These are phyloP conservation scores for Penicillium olsonii DNA, from an alignment of 2,329 filamentous ascomycete species.

Conservation along the genomic window DNA sequence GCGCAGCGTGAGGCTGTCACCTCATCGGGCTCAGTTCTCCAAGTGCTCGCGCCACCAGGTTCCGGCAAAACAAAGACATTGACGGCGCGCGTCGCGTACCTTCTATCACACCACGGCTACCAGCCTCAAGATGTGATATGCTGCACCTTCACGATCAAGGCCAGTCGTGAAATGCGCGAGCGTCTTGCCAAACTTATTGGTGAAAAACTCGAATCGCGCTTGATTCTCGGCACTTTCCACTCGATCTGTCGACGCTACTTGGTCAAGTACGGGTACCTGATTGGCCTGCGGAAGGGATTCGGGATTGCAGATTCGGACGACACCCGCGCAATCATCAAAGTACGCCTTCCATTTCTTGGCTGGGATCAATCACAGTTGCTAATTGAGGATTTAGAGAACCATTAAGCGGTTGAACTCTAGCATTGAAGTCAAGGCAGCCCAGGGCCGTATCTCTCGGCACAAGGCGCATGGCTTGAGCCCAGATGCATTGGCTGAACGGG, in stretches of 20 bases:
- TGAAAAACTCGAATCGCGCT: conserved; percentile 68
- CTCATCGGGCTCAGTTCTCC: conserved; percentile 60
- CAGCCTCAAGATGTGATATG: conserved; percentile 87
- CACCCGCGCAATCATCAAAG: conserved; percentile 72
- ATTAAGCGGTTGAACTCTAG: conserved; percentile 70
- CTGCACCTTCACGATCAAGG: conserved; percentile 96
- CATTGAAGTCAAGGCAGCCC: conserved; percentile 70
- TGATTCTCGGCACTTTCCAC: conserved; percentile 92
- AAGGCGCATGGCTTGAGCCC: conserved; percentile 59
- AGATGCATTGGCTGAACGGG: conserved; percentile 43
- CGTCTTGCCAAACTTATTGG: conserved; percentile 82
- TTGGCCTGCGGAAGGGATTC: conserved; percentile 80
- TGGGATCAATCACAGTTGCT: conserved; percentile 7
- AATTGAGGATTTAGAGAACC: conserved; percentile 56
- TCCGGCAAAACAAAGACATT: conserved; percentile 94
- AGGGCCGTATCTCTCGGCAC: conserved; percentile 69
- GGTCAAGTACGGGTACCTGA: conserved; percentile 77
- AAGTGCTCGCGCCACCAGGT: conserved; percentile 65
- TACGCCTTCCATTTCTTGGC: conserved; percentile 15
- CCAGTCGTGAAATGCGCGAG: conserved; percentile 89
- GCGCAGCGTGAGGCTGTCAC: conserved; percentile 67
- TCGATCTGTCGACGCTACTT: conserved; percentile 87
- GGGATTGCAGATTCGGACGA: conserved; percentile 87
- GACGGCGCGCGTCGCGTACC: conserved; percentile 86
- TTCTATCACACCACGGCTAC: conserved; percentile 71